Evolutionary conservation across 2,329 filamentous ascomycete species (phyloP).

Genomic region (Penicillium hesseltinei): DNA sequence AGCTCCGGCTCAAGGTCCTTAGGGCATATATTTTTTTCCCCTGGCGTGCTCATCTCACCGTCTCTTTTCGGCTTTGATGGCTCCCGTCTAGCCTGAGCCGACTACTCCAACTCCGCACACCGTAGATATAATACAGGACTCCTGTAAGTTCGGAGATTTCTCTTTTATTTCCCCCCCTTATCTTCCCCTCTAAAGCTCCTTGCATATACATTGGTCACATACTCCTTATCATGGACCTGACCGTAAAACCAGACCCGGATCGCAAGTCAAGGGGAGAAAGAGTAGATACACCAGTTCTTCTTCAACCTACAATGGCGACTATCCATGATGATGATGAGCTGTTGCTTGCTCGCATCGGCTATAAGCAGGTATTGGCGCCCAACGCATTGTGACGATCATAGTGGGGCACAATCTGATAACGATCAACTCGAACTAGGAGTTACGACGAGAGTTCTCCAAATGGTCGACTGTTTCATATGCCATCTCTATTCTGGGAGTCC

Average conservation of each 20-base stretch:
- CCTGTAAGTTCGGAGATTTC: conserved; percentile 6
- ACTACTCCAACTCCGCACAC: background rate
- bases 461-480: conserved; percentile 67
- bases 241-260: conserved; percentile 14
- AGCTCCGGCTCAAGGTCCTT: conserved; percentile 3
- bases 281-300: background rate
- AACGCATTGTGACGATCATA: conserved; percentile 3
- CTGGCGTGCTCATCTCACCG: conserved; percentile 15
- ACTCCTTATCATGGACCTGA: conserved; percentile 13
- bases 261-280: conserved; percentile 4
- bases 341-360: conserved; percentile 60
- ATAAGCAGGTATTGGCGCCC: conserved; percentile 55
- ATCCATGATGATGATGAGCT: conserved; percentile 60
- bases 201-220: conserved; percentile 1
- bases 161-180: conserved; percentile 5
- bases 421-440: conserved; percentile 46
- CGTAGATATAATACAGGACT: conserved; percentile 16
- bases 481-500: conserved; percentile 62
- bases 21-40: background rate
- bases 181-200: conserved; percentile 5
- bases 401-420: conserved; percentile 10
- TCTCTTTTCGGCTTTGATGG: conserved; percentile 13
- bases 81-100: conserved; percentile 12
- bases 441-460: conserved; percentile 63
- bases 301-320: conserved; percentile 34